Conservation (phyloP, 176 grass and related monocot genomes). For the Eremochloa ophiuroides region DNA sequence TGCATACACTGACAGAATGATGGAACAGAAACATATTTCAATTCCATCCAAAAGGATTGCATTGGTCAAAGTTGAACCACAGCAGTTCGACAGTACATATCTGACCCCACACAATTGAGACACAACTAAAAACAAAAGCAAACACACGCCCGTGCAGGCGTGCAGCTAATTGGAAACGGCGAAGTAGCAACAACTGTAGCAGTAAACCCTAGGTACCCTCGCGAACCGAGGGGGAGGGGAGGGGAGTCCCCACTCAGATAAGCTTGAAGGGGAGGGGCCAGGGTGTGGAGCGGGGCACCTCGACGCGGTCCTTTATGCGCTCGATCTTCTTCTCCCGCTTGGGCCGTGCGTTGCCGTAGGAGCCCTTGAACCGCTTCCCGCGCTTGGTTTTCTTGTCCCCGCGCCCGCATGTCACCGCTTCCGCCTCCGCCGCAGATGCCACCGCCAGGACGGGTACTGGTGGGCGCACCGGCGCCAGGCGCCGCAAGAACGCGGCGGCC, state of each 20-base stretch:
- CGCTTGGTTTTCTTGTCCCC: slow-evolving; percentile 96
- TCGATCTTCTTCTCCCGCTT: slow-evolving; percentile 89
- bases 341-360: slow-evolving; percentile 76
- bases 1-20: neutral
- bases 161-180: slow-evolving; percentile 13
- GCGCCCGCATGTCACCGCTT: slow-evolving; percentile 75
- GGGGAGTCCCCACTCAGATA: slow-evolving; percentile 37
- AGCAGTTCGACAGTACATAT: neutral
- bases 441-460: slow-evolving; percentile 18
- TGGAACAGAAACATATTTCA: slow-evolving; percentile 16
- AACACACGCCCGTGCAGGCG: neutral
- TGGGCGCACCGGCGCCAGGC: slow-evolving; percentile 24
- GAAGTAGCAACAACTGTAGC: neutral
- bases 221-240: neutral
- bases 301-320: slow-evolving; percentile 96
- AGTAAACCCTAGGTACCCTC: slow-evolving; percentile 40
- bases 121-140: neutral
- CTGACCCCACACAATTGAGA: neutral
- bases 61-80: slow-evolving; percentile 16
- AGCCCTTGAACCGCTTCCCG: slow-evolving; percentile 99
- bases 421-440: slow-evolving; percentile 19
- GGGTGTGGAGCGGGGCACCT: slow-evolving; percentile 92
- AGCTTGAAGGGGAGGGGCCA: slow-evolving; percentile 99
- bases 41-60: slow-evolving; percentile 14
- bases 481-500: slow-evolving; percentile 33